These are phyloP conservation scores for Hemileccinum rubropunctum DNA, from an alignment of 768 basidiomycete species.

Conservation along the genomic window DNA sequence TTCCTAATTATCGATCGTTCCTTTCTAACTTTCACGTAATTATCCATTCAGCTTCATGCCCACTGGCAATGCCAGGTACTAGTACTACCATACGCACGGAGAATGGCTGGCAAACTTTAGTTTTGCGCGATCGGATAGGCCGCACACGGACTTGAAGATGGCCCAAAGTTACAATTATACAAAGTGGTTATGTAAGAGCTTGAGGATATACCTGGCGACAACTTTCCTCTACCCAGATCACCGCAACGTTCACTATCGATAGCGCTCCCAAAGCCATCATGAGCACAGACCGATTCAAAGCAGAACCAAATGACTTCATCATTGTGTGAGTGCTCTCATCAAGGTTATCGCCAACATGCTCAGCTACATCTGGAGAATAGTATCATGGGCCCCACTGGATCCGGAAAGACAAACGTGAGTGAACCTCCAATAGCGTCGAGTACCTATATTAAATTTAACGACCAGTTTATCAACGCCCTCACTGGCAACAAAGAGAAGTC, in stretches of 20 bases:
- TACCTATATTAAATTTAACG: not conserved
- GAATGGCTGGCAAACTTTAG: no score
- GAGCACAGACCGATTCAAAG: not conserved
- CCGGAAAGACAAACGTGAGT: conserved; percentile 25
- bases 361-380: not conserved
- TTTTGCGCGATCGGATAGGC: no score
- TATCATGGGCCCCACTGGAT: conserved; percentile 25
- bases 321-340: conserved; percentile 10
- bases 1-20: no score
- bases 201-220: no score
- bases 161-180: no score
- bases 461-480: conserved; percentile 15
- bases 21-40: no score
- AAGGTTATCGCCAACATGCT: not conserved
- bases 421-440: not conserved
- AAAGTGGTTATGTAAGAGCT: no score
- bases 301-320: conserved; percentile 7
- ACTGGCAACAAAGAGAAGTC: not conserved
- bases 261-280: not conserved
- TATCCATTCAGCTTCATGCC: no score
- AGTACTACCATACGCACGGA: no score
- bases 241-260: not conserved
- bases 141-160: no score
- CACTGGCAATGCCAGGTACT: no score
- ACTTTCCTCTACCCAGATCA: not conserved